Evolutionary conservation across 495 filamentous ascomycete species (phyloP), one percentile per base, ranked within the genome.

Genomic region (Aspergillus egyptiacus): DNA sequence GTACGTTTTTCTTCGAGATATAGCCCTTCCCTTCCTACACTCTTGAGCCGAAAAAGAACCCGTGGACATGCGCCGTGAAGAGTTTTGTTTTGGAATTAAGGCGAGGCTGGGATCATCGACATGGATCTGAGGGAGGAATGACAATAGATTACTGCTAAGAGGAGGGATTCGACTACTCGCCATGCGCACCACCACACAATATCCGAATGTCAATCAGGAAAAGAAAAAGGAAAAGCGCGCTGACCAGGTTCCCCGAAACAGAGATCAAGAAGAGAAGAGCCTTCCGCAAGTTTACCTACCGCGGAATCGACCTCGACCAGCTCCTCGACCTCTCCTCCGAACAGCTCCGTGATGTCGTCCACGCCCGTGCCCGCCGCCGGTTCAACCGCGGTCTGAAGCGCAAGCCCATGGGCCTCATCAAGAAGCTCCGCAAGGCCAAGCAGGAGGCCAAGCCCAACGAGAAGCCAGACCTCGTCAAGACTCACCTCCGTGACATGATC

Each of bases 211-310:
- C 41, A 14, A n/a, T n/a, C n/a, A n/a, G n/a, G n/a, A 47, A 33
- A 25, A 25, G 42, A 38, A 61, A 37, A 48, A 52, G 39, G 60
- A 43, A 46, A 50, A 59, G 50, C 36, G 40, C 68, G 63, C 75
- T 79, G 69, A 79, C 65, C 37, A 15, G 53, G 51, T 39, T 53
- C 54, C 60, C 50, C 56, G 55, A 51, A 55, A 69, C 70, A 85
- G 82, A 96, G 84, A 80, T 96, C 76, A 96, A 98, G 89, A 95
- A 89, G 83, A 93, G 83, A 78, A 95, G 91, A 89, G 78, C 89
- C 66, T 97, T 97, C 87, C 87, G 91, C 78, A 97, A 97, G 84
- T 98, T 98, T 73, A 93, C 91, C 60, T 98, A 96, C 85, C 90
- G 93, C 68, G 93, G 93, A 60, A 86, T 97, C 73, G 93, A 98